Evolutionary conservation across 2,329 filamentous ascomycete species (phyloP).

Genomic region (Penicillium sp.): DNA sequence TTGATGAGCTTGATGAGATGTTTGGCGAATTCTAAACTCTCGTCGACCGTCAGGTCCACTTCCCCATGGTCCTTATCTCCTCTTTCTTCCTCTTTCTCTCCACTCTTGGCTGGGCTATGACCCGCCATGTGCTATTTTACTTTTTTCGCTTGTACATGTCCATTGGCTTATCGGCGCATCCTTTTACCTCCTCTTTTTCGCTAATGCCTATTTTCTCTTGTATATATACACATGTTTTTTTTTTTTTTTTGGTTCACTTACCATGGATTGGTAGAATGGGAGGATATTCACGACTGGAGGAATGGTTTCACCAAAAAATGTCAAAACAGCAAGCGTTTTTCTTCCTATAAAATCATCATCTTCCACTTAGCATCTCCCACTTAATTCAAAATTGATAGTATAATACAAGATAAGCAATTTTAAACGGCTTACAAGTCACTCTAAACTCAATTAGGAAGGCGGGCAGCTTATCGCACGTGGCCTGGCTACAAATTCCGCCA

Average conservation of each 20-base stretch:
- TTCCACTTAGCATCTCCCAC: not conserved
- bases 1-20: slow-evolving; percentile 88
- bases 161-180: slow-evolving; percentile 15
- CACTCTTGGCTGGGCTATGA: slow-evolving; percentile 19
- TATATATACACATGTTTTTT: slow-evolving; percentile 25
- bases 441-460: not conserved
- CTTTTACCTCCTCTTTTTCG: slow-evolving; percentile 7
- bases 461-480: not conserved
- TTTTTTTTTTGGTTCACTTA: slow-evolving; percentile 12
- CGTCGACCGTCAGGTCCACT: not conserved
- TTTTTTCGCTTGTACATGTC: slow-evolving; percentile 22
- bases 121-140: slow-evolving; percentile 12
- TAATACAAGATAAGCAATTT: not conserved
- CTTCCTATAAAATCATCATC: slow-evolving; percentile 7
- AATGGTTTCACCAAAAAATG: slow-evolving; percentile 13
- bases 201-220: slow-evolving; percentile 22
- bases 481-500: slow-evolving; percentile 1
- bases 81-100: slow-evolving; percentile 14
- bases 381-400: not conserved
- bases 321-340: slow-evolving; percentile 13
- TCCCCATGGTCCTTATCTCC: not conserved
- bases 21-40: slow-evolving; percentile 67
- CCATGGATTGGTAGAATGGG: slow-evolving; percentile 26
- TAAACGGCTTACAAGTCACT: not conserved
- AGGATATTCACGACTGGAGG: slow-evolving; percentile 11